Base-by-base conservation (phyloP, 257 asterid genomes). In the Solanum bulbocastanum region DNA sequence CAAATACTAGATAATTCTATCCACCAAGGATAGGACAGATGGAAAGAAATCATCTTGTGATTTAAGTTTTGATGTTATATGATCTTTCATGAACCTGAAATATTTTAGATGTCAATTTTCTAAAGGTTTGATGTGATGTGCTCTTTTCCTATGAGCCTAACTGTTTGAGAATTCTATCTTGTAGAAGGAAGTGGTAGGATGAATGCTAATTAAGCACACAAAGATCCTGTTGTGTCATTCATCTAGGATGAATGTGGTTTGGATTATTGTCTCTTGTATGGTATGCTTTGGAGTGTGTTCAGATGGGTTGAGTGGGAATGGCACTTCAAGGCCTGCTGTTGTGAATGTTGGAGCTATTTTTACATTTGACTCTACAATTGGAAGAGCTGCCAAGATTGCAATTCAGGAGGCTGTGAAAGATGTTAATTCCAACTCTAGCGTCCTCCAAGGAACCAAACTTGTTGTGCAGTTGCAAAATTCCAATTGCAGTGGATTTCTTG, bases 321-420 rank as follows among this genome's bases (percentile, higher is more conserved):
- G 87, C 88, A 90, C 95, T 89, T 90, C 95, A 32, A 94, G 98
- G 58, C 99, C 99, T 5, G 88, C 91, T 4, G 86, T 88, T 83
- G 99, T 97, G 68, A 94, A 90, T 40, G 90, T 95, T 74, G 99
- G 99, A 83, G 98, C 98, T 75, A 90, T 97, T 87, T 92, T 96
- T 79, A 66, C 98, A 25, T 91, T 93, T 9, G 92, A 97, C 84
- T 96, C 99, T 4, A 94, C 97, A 2, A 96, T 96, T 35, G 98
- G 99, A 52, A 93, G 92, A 90, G 98, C 94, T 86, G 98, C 99
- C 73, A 93, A 93, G 95, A 90, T 97, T 88, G 99, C 99, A 2
- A 93, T 97, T 44, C 94, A 95, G 89, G 99, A 96, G 92, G 99
- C 98, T 37, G 95, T 96, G 52, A 97, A 94, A 92, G 99, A 96